Conservation (phyloP, 2,329 filamentous ascomycete genomes). For the Penicillium aurantiogriseum region DNA sequence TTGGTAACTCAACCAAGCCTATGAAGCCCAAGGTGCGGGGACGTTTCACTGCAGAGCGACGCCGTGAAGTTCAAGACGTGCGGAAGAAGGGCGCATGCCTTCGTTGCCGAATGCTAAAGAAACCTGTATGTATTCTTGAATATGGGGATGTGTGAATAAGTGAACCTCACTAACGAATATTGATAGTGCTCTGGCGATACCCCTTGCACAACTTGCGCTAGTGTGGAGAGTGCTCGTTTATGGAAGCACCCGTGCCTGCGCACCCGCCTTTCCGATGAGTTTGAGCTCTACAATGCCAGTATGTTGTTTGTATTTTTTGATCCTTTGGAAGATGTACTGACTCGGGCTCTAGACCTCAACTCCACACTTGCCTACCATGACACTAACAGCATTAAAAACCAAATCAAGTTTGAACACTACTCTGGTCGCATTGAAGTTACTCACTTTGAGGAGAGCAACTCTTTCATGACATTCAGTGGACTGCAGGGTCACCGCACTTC, state of each 20-base stretch:
- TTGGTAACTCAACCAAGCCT: conserved; percentile 41
- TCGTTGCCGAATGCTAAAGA: conserved; percentile 64
- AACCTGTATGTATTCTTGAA: conserved; percentile 44
- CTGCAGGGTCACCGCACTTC: conserved; percentile 41
- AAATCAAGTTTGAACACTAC: conserved; percentile 49
- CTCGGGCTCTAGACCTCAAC: conserved; percentile 43
- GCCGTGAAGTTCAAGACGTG: conserved; percentile 60
- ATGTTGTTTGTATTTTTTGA: conserved; percentile 16
- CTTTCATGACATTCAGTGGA: conserved; percentile 49
- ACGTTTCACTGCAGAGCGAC: conserved; percentile 56
- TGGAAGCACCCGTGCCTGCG: conserved; percentile 62
- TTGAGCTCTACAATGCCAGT: conserved; percentile 57
- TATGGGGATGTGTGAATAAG: not conserved
- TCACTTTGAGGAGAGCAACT: conserved; percentile 54
- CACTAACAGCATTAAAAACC: conserved; percentile 49
- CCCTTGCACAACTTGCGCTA: conserved; percentile 58
- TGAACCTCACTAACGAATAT: conserved; percentile 7
- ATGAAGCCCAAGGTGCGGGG: conserved; percentile 52
- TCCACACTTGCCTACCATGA: conserved; percentile 53
- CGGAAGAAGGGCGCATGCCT: conserved; percentile 62
- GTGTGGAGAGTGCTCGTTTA: conserved; percentile 59
- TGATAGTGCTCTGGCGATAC: conserved; percentile 57
- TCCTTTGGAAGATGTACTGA: conserved; percentile 19
- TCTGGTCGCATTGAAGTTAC: conserved; percentile 55
- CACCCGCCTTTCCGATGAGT: conserved; percentile 58